Evolutionary conservation across 2,329 filamentous ascomycete species (phyloP), one percentile per base, ranked within the genome.

Genomic region (Trichoderma simmonsii): DNA sequence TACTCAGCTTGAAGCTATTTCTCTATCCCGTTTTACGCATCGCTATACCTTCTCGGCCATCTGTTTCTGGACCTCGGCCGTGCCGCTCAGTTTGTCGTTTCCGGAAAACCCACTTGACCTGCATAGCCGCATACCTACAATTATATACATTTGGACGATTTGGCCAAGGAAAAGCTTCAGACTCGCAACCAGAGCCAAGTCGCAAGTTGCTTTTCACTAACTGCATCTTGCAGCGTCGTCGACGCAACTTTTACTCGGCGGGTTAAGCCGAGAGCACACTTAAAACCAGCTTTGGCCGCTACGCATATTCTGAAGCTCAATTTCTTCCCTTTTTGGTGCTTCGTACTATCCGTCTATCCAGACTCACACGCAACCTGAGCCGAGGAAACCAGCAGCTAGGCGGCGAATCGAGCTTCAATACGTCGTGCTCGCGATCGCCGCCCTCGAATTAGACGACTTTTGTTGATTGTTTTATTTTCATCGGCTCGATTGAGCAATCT

Each of bases 401-500:
- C 71, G 71, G 71, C 71, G 71, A 60, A 72, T 65, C 67, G 71
- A 72, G 71, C 71, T 21, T 72, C 60, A 34, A 36, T 30, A 64
- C 59, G 6, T 30, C 36, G 43, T 39, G 24, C 72, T 71, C 72
- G 69, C 73, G 71, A 77, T 76, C 75, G 74, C 73, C 75, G 72
- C 75, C 73, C 74, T 80, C 78, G 76, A 75, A 76, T 77, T 74
- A 75, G 65, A 75, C 71, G 72, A 73, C 73, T 75, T 71, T 73
- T 71, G 71, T 71, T 72, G 75, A 72, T 21, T 12, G 39, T 73
- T 76, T 71, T 63, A 36, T 28, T 51, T 28, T 51, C 68, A 72
- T 65, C 68, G 75, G 57, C 71, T 71, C 80, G 81, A 82, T 81
- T 82, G 80, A 79, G 73, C 67, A 43, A 66, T 68, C 64, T 36